Evolutionary conservation across 2,329 filamentous ascomycete species (phyloP).

Genomic region (Tympanopsis confertula): DNA sequence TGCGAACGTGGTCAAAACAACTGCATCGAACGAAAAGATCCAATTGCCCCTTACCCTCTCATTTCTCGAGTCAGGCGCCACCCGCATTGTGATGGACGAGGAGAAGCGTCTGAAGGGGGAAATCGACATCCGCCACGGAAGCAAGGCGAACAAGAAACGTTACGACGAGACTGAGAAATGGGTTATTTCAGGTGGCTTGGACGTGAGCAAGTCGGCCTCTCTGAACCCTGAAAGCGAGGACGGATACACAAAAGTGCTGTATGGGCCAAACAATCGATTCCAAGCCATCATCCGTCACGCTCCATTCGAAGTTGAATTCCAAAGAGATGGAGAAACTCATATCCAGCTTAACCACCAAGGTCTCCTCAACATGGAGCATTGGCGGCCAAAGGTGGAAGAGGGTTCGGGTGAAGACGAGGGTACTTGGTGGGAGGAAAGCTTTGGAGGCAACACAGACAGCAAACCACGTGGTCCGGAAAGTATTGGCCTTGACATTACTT

Average conservation of each 20-base stretch:
- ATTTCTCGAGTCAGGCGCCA: constrained; percentile 81
- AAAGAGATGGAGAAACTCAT: constrained; percentile 69
- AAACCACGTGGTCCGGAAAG: constrained; percentile 95
- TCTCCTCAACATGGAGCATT: constrained; percentile 86
- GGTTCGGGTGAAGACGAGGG: constrained; percentile 58
- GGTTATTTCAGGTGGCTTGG: constrained; percentile 72
- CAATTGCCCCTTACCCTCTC: constrained; percentile 73
- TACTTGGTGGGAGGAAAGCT: constrained; percentile 96
- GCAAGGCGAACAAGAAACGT: constrained; percentile 75
- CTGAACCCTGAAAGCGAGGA: constrained; percentile 53
- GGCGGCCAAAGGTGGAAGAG: constrained; percentile 64
- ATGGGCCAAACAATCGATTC: constrained; percentile 65
- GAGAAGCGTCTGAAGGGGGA: constrained; percentile 80
- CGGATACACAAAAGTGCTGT: constrained; percentile 60
- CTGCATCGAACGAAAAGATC: constrained; percentile 53
- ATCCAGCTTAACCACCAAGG: constrained; percentile 85
- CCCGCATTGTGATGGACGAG: constrained; percentile 81
- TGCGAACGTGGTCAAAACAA: constrained; percentile 70
- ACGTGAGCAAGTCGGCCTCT: constrained; percentile 60
- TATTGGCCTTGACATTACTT: constrained; percentile 80
- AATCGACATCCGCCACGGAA: constrained; percentile 76
- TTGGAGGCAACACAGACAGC: constrained; percentile 86
- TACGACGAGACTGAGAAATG: constrained; percentile 87
- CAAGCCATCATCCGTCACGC: constrained; percentile 74
- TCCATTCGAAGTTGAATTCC: constrained; percentile 79